phyloP scores from a whole-genome alignment of 352 stramenopile genomes.

The Globisporangium spiculum region DNA sequence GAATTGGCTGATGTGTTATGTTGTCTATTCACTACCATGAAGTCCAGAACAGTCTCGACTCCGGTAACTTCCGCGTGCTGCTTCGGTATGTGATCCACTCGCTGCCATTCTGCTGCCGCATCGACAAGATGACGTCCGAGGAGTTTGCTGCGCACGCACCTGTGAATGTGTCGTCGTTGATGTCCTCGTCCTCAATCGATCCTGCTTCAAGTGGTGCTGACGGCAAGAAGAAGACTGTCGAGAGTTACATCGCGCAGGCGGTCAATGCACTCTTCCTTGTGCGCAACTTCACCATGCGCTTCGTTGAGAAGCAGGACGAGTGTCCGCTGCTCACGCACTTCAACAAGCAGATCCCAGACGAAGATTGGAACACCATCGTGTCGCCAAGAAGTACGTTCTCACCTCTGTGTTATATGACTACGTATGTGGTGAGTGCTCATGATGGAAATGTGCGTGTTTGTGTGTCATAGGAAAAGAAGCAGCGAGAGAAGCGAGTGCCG shows the following conservation, averaged over 20 bases:
- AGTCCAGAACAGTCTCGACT: conserved; percentile 68
- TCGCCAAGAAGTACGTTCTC: conserved; percentile 28
- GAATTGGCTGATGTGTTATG: background rate
- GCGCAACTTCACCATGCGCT: conserved; percentile 69
- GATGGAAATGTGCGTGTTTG: background rate
- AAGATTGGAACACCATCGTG: conserved; percentile 28
- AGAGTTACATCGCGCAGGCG: conserved; percentile 45
- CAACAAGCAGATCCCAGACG: conserved; percentile 29
- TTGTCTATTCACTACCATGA: background rate
- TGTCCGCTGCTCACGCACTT: conserved; percentile 63
- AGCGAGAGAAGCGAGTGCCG: conserved; percentile 13
- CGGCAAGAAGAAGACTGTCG: conserved; percentile 36
- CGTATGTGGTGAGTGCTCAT: background rate
- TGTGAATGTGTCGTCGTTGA: background rate
- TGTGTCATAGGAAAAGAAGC: conserved; percentile 25
- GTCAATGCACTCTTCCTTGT: conserved; percentile 74
- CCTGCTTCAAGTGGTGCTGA: conserved; percentile 9
- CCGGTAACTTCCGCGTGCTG: conserved; percentile 77
- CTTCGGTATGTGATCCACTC: conserved; percentile 53
- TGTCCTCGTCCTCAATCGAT: conserved; percentile 1
- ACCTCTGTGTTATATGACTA: background rate
- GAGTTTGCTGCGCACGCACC: conserved; percentile 36
- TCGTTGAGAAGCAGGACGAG: conserved; percentile 69
- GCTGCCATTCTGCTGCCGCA: conserved; percentile 51
- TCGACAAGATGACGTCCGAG: conserved; percentile 53